Percentiles rank a stretch among this genome's conserved stretches.
Evolutionary conservation across 805 yeast genomes (phyloP).

Genomic region (Kockiozyma suomiensis): DNA sequence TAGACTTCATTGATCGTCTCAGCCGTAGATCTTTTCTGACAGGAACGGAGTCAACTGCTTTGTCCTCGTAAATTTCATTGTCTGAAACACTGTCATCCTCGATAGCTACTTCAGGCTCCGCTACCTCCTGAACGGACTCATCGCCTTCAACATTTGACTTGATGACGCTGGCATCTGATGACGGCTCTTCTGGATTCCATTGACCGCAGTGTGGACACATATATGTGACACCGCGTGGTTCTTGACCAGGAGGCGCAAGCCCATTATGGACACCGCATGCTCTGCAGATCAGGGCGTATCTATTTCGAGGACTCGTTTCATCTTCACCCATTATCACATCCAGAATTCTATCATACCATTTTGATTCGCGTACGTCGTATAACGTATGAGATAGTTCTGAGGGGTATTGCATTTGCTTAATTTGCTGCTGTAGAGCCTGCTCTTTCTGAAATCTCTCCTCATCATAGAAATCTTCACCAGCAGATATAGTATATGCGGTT

Average conservation of each 20-base stretch:
- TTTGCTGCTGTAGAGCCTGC: constrained; percentile 1
- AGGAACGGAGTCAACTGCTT: not conserved
- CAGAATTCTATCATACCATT: constrained; percentile 50
- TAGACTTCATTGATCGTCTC: not conserved
- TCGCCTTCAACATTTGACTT: not conserved
- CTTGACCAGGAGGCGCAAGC: constrained; percentile 70
- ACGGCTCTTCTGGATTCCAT: constrained; percentile 24
- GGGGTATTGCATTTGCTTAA: constrained; percentile 12
- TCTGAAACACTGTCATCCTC: not conserved
- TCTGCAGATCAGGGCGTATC: constrained; percentile 73
- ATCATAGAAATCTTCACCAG: constrained; percentile 5
- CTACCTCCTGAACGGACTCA: not conserved
- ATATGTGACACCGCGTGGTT: constrained; percentile 56
- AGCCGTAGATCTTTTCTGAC: not conserved
- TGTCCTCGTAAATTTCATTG: not conserved
- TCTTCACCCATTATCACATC: constrained; percentile 60
- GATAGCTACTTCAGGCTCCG: not conserved
- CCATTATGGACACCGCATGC: constrained; percentile 76
- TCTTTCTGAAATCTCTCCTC: not conserved
- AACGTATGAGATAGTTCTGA: not conserved
- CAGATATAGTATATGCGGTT: not conserved
- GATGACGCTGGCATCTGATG: not conserved
- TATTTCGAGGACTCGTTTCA: constrained; percentile 58
- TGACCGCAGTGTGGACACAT: constrained; percentile 67
- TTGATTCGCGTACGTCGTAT: constrained; percentile 24